phyloP scores from a whole-genome alignment of 257 asterid species.

The Echites panduratus region DNA sequence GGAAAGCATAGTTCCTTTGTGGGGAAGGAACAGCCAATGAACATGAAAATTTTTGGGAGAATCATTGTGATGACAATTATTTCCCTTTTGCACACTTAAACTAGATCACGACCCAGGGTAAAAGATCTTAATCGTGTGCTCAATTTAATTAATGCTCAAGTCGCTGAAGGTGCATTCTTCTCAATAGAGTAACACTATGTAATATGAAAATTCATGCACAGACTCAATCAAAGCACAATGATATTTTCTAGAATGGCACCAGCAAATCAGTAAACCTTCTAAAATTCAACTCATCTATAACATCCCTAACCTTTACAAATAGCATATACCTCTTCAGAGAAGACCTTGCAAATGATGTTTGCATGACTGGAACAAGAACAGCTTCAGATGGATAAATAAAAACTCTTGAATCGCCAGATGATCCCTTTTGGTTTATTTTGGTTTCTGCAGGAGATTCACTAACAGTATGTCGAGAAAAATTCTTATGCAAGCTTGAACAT shows the following conservation, averaged over 20 bases:
- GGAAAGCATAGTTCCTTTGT: background rate
- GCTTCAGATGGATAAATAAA: conserved; percentile 89
- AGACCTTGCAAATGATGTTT: conserved; percentile 76
- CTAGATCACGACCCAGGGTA: too few species aligned
- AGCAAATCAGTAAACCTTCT: background rate
- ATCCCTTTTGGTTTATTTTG: conserved; percentile 45
- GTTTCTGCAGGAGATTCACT: conserved; percentile 42
- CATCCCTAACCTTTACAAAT: background rate
- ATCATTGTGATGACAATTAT: background rate
- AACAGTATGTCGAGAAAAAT: conserved; percentile 38
- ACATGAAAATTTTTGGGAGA: background rate
- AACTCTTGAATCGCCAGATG: conserved; percentile 44
- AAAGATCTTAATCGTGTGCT: background rate
- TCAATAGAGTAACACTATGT: background rate
- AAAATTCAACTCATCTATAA: background rate
- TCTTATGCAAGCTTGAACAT: conserved; percentile 32
- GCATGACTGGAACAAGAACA: conserved; percentile 92
- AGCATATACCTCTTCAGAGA: conserved; percentile 72
- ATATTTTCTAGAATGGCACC: background rate
- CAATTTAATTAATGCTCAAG: background rate
- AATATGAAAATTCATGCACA: background rate
- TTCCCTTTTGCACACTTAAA: background rate
- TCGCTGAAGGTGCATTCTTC: background rate
- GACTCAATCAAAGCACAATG: background rate
- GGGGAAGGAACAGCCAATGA: background rate